Conservation (phyloP, 116 monocot species). For the Cymodocea nodosa region DNA sequence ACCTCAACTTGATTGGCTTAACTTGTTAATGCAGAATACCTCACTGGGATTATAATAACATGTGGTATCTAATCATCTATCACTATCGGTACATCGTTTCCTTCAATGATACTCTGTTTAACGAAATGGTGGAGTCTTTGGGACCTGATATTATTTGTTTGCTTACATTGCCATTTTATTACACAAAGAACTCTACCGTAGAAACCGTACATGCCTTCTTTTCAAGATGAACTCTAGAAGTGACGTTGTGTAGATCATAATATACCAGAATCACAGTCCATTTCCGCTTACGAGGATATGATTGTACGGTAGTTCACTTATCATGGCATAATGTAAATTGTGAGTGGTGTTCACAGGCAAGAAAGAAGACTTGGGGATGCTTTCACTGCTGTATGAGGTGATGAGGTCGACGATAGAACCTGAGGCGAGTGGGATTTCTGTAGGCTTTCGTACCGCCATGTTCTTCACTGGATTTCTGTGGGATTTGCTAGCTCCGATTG, state of each 20-base stretch:
- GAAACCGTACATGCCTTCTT: too few species aligned
- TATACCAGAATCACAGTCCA: too few species aligned
- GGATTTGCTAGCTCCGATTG: neutral
- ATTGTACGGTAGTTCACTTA: neutral
- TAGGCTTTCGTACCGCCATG: neutral
- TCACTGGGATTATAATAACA: too few species aligned
- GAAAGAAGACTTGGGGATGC: constrained; percentile 5
- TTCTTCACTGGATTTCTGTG: neutral
- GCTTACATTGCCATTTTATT: too few species aligned
- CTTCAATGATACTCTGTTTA: too few species aligned
- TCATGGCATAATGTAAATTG: neutral
- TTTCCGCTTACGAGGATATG: neutral
- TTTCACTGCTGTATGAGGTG: constrained; percentile 3
- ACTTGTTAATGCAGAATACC: too few species aligned
- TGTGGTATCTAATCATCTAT: too few species aligned
- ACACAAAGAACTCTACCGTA: too few species aligned
- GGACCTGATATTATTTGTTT: too few species aligned
- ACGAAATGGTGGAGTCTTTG: too few species aligned
- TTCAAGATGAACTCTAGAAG: neutral
- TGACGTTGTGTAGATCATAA: neutral
- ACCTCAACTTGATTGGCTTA: too few species aligned
- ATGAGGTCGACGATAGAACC: neutral
- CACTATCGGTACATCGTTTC: too few species aligned
- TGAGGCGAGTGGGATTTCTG: neutral
- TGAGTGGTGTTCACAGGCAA: neutral